Conservation (phyloP, 2,329 filamentous ascomycete species). For the Stemphylium lycopersici region DNA sequence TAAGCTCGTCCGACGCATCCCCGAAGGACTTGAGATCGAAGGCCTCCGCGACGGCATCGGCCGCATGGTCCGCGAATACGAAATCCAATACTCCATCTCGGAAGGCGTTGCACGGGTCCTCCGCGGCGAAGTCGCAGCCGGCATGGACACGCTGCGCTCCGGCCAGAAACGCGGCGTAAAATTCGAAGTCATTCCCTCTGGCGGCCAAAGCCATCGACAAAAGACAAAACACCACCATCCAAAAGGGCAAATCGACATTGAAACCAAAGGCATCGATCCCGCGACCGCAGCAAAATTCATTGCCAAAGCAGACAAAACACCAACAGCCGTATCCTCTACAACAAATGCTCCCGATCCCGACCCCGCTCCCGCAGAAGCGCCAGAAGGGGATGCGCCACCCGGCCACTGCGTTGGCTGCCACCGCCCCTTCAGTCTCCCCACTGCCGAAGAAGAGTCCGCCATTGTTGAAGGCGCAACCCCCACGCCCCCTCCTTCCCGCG, state of each 20-base stretch:
- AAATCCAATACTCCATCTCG: slow-evolving; percentile 92
- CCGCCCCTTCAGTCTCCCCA: slow-evolving; percentile 39
- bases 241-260: slow-evolving; percentile 34
- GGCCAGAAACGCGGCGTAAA: slow-evolving; percentile 87
- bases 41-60: slow-evolving; percentile 86
- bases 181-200: slow-evolving; percentile 70
- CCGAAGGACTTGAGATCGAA: slow-evolving; percentile 89
- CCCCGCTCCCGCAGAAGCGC: slow-evolving; percentile 25
- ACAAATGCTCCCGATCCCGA: slow-evolving; percentile 28
- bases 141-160: slow-evolving; percentile 78
- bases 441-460: slow-evolving; percentile 33
- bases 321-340: slow-evolving; percentile 29
- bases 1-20: slow-evolving; percentile 85
- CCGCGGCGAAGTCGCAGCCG: slow-evolving; percentile 81
- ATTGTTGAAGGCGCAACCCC: slow-evolving; percentile 32
- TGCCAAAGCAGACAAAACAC: slow-evolving; percentile 28
- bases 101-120: slow-evolving; percentile 87
- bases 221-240: slow-evolving; percentile 18
- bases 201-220: slow-evolving; percentile 40
- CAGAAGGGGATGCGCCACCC: slow-evolving; percentile 35
- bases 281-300: slow-evolving; percentile 29
- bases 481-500: slow-evolving; percentile 46
- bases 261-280: slow-evolving; percentile 38
- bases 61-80: slow-evolving; percentile 92
- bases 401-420: slow-evolving; percentile 46